A percentile compares a stretch with the other conserved stretches of the same genome.
These are phyloP conservation scores for Alternaria infectoria DNA, from an alignment of 2,329 filamentous ascomycete species.

Conservation along the genomic window DNA sequence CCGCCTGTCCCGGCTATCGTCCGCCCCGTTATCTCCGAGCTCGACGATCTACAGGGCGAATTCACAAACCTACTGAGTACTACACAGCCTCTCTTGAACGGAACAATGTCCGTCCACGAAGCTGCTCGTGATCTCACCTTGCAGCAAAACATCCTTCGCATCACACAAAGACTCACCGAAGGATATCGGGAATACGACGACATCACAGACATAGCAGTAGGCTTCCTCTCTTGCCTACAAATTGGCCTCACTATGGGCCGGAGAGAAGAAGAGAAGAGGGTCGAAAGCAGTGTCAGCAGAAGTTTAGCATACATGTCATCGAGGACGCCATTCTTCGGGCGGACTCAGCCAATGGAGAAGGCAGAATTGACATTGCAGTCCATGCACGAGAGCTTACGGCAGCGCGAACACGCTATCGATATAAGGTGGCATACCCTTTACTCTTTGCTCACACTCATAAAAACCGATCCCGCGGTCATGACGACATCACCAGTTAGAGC, in stretches of 20 bases:
- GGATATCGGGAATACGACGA: constrained; percentile 84
- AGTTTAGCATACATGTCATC: constrained; percentile 33
- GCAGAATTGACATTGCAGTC: constrained; percentile 24
- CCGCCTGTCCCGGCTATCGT: constrained; percentile 73
- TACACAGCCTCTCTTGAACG: constrained; percentile 36
- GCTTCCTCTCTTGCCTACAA: constrained; percentile 79
- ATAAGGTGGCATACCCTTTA: constrained; percentile 47
- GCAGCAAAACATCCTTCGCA: constrained; percentile 67
- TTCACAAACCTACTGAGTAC: constrained; percentile 73
- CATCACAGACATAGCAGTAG: constrained; percentile 76
- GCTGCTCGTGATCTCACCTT: constrained; percentile 45
- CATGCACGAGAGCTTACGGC: constrained; percentile 27
- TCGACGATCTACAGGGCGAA: constrained; percentile 78
- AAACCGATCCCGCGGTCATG: constrained; percentile 27
- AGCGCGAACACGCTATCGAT: constrained; percentile 33
- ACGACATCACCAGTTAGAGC: constrained; percentile 32
- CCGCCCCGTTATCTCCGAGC: constrained; percentile 71
- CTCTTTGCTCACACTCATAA: constrained; percentile 31
- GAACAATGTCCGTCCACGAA: constrained; percentile 29
- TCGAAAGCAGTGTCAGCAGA: constrained; percentile 18
- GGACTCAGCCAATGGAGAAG: constrained; percentile 10
- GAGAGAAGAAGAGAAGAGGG: constrained; percentile 23
- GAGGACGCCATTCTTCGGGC: constrained; percentile 45
- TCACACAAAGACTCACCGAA: constrained; percentile 71
- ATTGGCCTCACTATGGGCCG: constrained; percentile 70